These are phyloP conservation scores for Lepiota brunneoincarnata DNA, from an alignment of 768 basidiomycete species.

Conservation along the genomic window DNA sequence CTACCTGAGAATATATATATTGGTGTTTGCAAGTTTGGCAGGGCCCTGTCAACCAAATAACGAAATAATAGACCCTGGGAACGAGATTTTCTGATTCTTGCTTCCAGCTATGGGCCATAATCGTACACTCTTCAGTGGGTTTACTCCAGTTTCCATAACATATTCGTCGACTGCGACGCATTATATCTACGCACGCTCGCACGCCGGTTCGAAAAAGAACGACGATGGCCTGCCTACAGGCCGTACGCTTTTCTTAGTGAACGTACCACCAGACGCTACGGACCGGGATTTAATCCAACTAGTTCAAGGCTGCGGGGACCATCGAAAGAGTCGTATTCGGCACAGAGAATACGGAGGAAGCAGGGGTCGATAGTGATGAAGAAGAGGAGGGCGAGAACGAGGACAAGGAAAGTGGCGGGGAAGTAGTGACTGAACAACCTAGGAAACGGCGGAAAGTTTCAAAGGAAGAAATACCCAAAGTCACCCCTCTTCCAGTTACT, in stretches of 20 bases:
- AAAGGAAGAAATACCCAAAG: constrained; percentile 42
- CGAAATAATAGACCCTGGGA: neutral
- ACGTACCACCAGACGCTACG: constrained; percentile 85
- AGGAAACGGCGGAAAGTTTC: constrained; percentile 38
- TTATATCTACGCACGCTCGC: constrained; percentile 74
- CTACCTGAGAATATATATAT: no score
- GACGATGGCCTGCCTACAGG: constrained; percentile 44
- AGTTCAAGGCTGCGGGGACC: constrained; percentile 75
- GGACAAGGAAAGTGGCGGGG: constrained; percentile 28
- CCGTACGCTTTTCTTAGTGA: constrained; percentile 85
- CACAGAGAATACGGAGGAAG: constrained; percentile 34
- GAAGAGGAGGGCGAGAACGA: constrained; percentile 40
- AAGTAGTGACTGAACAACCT: constrained; percentile 29
- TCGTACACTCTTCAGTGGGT: constrained; percentile 36
- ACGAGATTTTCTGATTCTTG: neutral
- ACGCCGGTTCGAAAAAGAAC: constrained; percentile 46
- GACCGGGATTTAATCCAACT: constrained; percentile 74
- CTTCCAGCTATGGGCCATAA: constrained; percentile 1
- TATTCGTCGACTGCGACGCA: constrained; percentile 54
- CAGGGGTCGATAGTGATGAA: constrained; percentile 38
- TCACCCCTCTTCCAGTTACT: constrained; percentile 57
- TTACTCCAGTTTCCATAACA: constrained; percentile 42
- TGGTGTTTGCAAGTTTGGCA: no score
- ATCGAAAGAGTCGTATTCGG: constrained; percentile 73
- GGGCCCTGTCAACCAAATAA: neutral